Conservation (phyloP, 2,329 filamentous ascomycete species). For the Cytospora paraplurivora region DNA sequence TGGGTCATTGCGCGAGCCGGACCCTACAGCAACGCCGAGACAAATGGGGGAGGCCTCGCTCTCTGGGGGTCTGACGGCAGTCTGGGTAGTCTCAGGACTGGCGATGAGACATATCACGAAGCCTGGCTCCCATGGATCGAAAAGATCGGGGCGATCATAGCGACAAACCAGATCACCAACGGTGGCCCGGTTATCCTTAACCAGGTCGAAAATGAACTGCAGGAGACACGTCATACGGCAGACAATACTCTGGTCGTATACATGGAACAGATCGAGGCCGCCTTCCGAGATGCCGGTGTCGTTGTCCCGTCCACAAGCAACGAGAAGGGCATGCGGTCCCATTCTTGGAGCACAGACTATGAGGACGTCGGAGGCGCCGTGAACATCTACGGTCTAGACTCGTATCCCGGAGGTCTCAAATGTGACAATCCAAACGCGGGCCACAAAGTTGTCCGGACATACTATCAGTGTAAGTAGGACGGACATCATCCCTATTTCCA, state of each 20-base stretch:
- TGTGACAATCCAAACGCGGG: conserved; percentile 52
- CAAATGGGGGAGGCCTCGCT: conserved; percentile 48
- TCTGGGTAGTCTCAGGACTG: conserved; percentile 44
- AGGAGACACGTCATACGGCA: conserved; percentile 45
- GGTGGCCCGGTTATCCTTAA: conserved; percentile 54
- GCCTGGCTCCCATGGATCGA: conserved; percentile 52
- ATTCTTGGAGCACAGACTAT: conserved; percentile 58
- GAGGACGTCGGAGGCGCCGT: conserved; percentile 57
- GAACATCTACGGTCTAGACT: conserved; percentile 51
- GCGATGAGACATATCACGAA: conserved; percentile 45
- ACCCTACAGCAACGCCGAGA: conserved; percentile 43
- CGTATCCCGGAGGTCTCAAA: conserved; percentile 49
- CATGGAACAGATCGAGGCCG: conserved; percentile 53
- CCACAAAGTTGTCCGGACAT: conserved; percentile 53
- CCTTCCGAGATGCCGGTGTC: conserved; percentile 49
- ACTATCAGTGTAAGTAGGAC: conserved; percentile 48
- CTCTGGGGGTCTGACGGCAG: conserved; percentile 48
- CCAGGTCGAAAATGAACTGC: conserved; percentile 57
- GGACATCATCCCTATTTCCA: too few relatives aligned
- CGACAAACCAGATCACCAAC: conserved; percentile 53
- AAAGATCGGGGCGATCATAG: conserved; percentile 51
- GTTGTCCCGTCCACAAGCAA: conserved; percentile 53
- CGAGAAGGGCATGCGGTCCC: conserved; percentile 51
- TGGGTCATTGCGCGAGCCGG: conserved; percentile 55
- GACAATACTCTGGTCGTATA: conserved; percentile 51